Evolutionary conservation across 2,329 filamentous ascomycete species (phyloP), one percentile per base, ranked within the genome.

Genomic region (Huntiella moniliformis): DNA sequence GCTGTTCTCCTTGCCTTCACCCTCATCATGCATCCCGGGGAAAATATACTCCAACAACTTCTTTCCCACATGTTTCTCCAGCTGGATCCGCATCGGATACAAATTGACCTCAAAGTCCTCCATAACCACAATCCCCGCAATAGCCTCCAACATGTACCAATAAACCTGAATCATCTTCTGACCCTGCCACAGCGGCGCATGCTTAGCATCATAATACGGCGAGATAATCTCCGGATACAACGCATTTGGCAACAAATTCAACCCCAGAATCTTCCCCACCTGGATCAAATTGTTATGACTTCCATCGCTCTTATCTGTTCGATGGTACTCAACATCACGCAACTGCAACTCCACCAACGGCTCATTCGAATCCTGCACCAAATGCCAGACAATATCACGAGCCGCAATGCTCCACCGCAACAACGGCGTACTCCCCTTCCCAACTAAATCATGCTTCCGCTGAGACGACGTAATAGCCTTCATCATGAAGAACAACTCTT

Each of bases 401-500:
- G 86, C 86, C n/a, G 83, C 82, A 49, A 98, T 85, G 58, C 85
- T 91, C 82, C 88, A 95, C 54, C 84, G 79, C 45, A 98, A 62
- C 36, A 95, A 67, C 4, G 86, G 86, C 50, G 75, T 87, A 47
- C 78, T 80, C 15, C 45, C 45, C 13, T 41, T 36, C 2, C 45
- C 38, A 68, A 40, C 56, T 7, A 42, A 18, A 50, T 93, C 85
- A 52, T 77, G 78, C 58, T 87, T 91, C 50, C 86, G 73, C 61
- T 98, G 91, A 4, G 88, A 92, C 2, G 86, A 92, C 1, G 91
- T 98, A 58, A 98, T 98, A 35, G 91, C 92, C 56, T 98, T 96
- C 91, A 98, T 96, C 67, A 98, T 82, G 64, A 98, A 98, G 69
- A 98, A 99, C 6, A 99, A 64, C 60, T 99, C 92, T 56, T 98